Conservation (phyloP, 495 filamentous ascomycete species). For the Apodospora peruviana region DNA sequence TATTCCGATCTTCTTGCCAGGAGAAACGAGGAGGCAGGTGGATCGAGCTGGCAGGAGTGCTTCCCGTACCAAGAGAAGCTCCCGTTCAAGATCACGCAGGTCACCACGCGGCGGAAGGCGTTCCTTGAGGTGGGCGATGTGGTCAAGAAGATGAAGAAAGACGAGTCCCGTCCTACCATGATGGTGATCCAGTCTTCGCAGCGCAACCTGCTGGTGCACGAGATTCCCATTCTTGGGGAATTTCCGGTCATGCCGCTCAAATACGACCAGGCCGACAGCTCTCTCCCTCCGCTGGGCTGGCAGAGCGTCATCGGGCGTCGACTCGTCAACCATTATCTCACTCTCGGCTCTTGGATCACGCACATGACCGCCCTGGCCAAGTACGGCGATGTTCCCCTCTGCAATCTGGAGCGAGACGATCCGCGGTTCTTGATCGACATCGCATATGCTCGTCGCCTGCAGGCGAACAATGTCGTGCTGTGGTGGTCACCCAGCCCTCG, state of each 20-base stretch:
- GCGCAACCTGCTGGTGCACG: slow-evolving; percentile 70
- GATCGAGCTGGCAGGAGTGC: slow-evolving; percentile 66
- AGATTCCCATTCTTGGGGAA: slow-evolving; percentile 77
- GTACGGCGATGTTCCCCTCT: slow-evolving; percentile 91
- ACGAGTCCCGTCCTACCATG: slow-evolving; percentile 71
- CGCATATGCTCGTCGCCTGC: slow-evolving; percentile 84
- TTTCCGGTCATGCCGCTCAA: slow-evolving; percentile 77
- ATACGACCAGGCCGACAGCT: slow-evolving; percentile 77
- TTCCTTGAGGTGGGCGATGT: slow-evolving; percentile 78
- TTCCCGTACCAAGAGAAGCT: slow-evolving; percentile 86
- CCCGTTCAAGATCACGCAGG: slow-evolving; percentile 77
- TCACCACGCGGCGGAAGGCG: slow-evolving; percentile 82
- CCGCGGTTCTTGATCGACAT: slow-evolving; percentile 92
- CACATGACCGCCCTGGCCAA: slow-evolving; percentile 80
- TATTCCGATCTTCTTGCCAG: slow-evolving; percentile 71
- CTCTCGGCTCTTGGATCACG: slow-evolving; percentile 83
- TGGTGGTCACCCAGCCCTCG: slow-evolving; percentile 89
- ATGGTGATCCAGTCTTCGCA: slow-evolving; percentile 90
- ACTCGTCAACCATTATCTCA: slow-evolving; percentile 82
- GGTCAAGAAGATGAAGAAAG: slow-evolving; percentile 80
- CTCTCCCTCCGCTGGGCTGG: slow-evolving; percentile 89
- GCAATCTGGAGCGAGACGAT: slow-evolving; percentile 92
- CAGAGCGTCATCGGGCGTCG: slow-evolving; percentile 83
- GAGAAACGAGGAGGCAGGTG: slow-evolving; percentile 59
- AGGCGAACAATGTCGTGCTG: slow-evolving; percentile 89